Percentiles rank a stretch among this genome's conserved stretches.
These are phyloP conservation scores for Talaromyces sp. DNA, from an alignment of 2,329 filamentous ascomycete genomes.

Conservation along the genomic window DNA sequence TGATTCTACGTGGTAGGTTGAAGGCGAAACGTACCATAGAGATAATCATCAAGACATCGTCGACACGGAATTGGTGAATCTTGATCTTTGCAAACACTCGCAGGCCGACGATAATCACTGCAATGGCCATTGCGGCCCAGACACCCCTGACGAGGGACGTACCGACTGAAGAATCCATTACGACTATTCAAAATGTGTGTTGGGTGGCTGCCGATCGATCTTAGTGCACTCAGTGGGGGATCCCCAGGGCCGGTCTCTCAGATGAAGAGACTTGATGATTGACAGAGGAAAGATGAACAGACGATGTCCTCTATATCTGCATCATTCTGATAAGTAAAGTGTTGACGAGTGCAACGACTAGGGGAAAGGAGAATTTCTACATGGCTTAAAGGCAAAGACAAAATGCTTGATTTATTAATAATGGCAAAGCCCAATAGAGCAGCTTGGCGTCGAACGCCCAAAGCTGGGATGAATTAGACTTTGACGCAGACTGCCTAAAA, in stretches of 20 bases:
- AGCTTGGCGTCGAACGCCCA: neutral
- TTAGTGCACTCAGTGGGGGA: neutral
- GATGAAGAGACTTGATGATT: neutral
- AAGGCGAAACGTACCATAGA: constrained; percentile 3
- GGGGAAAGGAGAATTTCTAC: neutral
- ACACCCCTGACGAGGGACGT: neutral
- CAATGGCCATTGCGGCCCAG: neutral
- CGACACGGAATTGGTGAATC: constrained; percentile 1
- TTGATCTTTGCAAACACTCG: constrained; percentile 7
- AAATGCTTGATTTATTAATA: constrained; percentile 2
- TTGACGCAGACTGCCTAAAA: neutral
- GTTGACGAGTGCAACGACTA: neutral
- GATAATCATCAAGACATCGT: constrained; percentile 14
- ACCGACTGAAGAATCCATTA: neutral
- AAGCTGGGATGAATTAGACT: neutral
- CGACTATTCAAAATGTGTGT: neutral
- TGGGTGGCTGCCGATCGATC: neutral
- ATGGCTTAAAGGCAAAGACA: neutral
- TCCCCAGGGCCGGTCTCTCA: neutral
- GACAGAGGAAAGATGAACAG: neutral
- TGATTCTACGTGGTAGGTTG: too few species aligned
- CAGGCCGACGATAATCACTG: neutral
- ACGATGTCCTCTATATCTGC: neutral
- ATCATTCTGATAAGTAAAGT: neutral
- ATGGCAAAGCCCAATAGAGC: neutral